Percentiles rank a stretch among this genome's conserved stretches.
Conservation (phyloP, 345 rosid genomes). For the Xanthoceras sorbifolium region DNA sequence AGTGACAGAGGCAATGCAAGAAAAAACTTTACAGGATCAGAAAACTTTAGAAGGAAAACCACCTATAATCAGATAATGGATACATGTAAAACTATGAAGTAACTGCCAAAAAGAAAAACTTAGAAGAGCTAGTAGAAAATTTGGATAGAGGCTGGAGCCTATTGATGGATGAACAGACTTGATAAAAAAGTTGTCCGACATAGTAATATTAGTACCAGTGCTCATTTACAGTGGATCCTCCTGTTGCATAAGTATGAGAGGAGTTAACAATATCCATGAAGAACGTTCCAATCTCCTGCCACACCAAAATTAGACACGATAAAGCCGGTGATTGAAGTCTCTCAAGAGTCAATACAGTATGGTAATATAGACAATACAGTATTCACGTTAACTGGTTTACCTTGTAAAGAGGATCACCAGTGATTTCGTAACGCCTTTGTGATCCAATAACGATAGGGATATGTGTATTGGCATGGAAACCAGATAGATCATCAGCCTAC, state of each 20-base stretch:
- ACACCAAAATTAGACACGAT: not conserved
- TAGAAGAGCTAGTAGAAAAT: no score
- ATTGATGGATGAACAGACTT: not conserved
- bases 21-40: not conserved
- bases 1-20: not conserved
- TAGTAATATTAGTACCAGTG: conserved; percentile 38
- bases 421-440: conserved; percentile 56
- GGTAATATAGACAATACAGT: no score
- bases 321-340: no score
- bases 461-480: conserved; percentile 55
- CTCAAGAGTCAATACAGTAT: not conserved
- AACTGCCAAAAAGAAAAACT: no score
- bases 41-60: not conserved
- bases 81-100: not conserved
- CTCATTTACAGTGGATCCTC: conserved; percentile 48
- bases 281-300: conserved; percentile 45
- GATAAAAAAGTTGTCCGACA: not conserved
- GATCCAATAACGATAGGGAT: conserved; percentile 53
- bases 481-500: conserved; percentile 56
- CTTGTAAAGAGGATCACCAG: conserved; percentile 51
- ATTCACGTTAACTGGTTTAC: conserved; percentile 22
- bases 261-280: conserved; percentile 57
- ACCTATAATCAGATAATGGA: not conserved
- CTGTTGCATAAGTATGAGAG: conserved; percentile 54
- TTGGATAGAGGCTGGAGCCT: no score